These are phyloP conservation scores for Sugiyamaella pinicola DNA, from an alignment of 1,139 yeast species.

Conservation along the genomic window DNA sequence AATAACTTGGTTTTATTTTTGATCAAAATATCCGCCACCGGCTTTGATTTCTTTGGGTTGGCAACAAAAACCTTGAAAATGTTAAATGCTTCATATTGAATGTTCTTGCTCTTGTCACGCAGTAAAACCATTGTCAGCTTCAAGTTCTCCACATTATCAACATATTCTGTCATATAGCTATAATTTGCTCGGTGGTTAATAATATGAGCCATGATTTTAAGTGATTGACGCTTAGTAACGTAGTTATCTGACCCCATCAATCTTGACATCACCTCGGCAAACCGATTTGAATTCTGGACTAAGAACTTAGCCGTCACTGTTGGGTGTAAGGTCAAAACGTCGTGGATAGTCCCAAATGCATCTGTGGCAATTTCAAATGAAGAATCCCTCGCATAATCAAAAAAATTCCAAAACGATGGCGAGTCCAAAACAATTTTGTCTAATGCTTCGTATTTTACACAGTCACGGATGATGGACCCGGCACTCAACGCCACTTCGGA, in stretches of 20 bases:
- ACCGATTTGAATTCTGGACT: conserved; percentile 46
- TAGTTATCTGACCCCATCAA: conserved; percentile 77
- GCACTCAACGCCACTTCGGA: conserved; percentile 72
- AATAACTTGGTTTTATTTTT: conserved; percentile 80
- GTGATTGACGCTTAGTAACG: conserved; percentile 89
- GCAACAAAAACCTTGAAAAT: conserved; percentile 92
- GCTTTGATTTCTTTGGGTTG: conserved; percentile 84
- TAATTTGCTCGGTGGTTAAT: conserved; percentile 76
- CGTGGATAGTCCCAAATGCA: conserved; percentile 70
- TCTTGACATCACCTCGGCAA: conserved; percentile 64
- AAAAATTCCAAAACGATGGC: conserved; percentile 76
- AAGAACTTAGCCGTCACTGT: conserved; percentile 68
- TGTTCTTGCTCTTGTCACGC: conserved; percentile 85
- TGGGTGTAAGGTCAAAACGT: conserved; percentile 64
- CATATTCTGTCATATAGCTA: conserved; percentile 71
- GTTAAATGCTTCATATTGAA: conserved; percentile 89
- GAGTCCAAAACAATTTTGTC: conserved; percentile 59
- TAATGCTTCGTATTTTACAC: conserved; percentile 76
- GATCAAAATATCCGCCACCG: conserved; percentile 74
- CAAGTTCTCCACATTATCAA: conserved; percentile 77
- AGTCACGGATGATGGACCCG: conserved; percentile 82
- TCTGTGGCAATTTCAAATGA: conserved; percentile 91
- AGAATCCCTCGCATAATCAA: conserved; percentile 71
- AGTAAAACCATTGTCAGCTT: conserved; percentile 83
- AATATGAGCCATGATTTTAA: conserved; percentile 72